Base-by-base conservation (phyloP, 345 rosid genomes). In the Leavenworthia alabamica region DNA sequence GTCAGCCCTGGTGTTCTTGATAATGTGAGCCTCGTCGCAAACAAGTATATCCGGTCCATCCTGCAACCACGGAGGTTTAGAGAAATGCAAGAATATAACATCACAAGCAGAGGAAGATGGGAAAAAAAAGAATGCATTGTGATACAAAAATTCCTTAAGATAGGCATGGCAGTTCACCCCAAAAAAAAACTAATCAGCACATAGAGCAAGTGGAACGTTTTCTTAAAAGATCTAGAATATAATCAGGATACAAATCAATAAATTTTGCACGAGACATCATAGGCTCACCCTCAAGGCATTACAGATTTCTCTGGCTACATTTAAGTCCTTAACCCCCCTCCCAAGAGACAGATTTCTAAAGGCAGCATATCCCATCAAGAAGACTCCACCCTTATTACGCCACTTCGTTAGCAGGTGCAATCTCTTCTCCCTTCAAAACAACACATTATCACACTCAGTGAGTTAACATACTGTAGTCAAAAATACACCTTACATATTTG, bases 1-100 rank as follows among this genome's bases (percentile, higher is more conserved):
- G 75, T 83, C 96, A 64, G 99, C 99, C 77, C 79, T 85, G 59
- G 96, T 83, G 76, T 94, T 94, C 85, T 94, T 94, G 72, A 94
- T 94, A 62, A 79, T 82, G 76, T 94, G 97, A 61, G 99, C 99
- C 75, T 94, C 99, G 65, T 94, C 99, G 70, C 99, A 94, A 69
- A 94, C 96, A 73, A 94, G 97, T 77, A 94, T 86, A 80, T 94
- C 99, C 66, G 99, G 97, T 71, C 93, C 97, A 76, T 90, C 93
- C 99, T 94, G 77, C 73, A 32, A 64, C 66, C 51, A 66, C 63
- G 42, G 8, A 56, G 27, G 33, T 41, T 41, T 15, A 62, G 22
- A 32, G 4, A 49, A 56, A 58, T 17, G 43, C 43, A 77, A 75
- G 51, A 60, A 48, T 51, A 59, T 49, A 35, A 36, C 29, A 60